Conservation (phyloP, 2,329 filamentous ascomycete species). For the Lachnellula subtilissima region DNA sequence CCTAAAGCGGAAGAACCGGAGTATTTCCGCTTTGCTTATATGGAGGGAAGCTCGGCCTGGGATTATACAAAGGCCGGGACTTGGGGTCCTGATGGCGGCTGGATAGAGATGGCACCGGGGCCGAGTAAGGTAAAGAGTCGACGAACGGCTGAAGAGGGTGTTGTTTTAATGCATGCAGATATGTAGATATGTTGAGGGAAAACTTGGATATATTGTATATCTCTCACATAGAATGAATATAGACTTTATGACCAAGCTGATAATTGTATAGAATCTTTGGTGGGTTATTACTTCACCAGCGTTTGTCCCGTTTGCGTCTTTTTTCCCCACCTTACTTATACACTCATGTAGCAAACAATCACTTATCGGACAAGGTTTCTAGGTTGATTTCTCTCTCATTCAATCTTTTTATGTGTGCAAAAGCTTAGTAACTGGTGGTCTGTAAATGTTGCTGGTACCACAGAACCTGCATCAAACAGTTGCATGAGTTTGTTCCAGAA, state of each 20-base stretch:
- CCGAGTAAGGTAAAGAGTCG: slow-evolving; percentile 29
- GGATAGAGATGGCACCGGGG: slow-evolving; percentile 53
- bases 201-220: background rate
- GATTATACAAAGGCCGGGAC: slow-evolving; percentile 74
- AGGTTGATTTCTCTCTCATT: no score
- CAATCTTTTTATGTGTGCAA: no score
- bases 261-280: no score
- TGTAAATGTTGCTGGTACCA: no score
- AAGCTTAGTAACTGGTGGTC: no score
- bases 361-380: no score
- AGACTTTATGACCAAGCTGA: background rate
- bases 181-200: background rate
- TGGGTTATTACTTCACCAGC: no score
- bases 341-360: no score
- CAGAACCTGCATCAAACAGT: no score
- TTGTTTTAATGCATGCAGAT: background rate
- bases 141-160: slow-evolving; percentile 11
- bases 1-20: slow-evolving; percentile 47
- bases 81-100: slow-evolving; percentile 61
- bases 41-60: slow-evolving; percentile 57
- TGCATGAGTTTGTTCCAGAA: no score
- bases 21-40: slow-evolving; percentile 74
- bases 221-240: background rate
- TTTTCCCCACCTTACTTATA: no score
- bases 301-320: no score